Percentiles rank a stretch among this genome's conserved stretches.
phyloP scores from a whole-genome alignment of 2,329 filamentous ascomycete genomes.

The Penicillium sp. region DNA sequence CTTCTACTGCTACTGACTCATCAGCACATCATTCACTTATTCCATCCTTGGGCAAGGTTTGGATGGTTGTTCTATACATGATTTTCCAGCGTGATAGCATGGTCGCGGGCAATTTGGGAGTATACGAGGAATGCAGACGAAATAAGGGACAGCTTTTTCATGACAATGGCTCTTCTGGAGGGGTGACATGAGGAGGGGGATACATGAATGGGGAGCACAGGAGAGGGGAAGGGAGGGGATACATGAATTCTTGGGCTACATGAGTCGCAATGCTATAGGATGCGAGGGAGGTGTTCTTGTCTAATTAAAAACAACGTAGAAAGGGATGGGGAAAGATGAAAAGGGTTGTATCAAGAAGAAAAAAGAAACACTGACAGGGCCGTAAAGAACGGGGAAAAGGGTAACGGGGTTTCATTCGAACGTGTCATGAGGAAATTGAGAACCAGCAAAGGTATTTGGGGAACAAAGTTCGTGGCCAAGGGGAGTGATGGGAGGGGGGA shows the following conservation, averaged over 20 bases:
- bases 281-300: constrained; percentile 31
- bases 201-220: constrained; percentile 35
- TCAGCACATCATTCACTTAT: constrained; percentile 3
- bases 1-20: constrained; percentile 5
- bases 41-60: background rate
- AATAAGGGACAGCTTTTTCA: constrained; percentile 29
- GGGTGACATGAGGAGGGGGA: constrained; percentile 18
- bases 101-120: constrained; percentile 5
- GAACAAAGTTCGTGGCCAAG: constrained; percentile 8
- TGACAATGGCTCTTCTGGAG: constrained; percentile 35
- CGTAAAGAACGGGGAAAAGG: constrained; percentile 10
- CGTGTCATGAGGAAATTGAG: constrained; percentile 18
- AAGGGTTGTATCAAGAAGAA: constrained; percentile 23
- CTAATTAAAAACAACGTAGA: constrained; percentile 39
- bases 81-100: constrained; percentile 5
- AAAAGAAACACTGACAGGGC: constrained; percentile 8
- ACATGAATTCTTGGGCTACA: constrained; percentile 42
- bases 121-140: constrained; percentile 20
- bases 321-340: constrained; percentile 20
- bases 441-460: constrained; percentile 12
- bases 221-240: constrained; percentile 29
- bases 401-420: constrained; percentile 16
- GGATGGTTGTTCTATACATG: constrained; percentile 15
- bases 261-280: constrained; percentile 32
- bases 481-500: constrained; percentile 2